These are phyloP conservation scores for Pneumocystis canis DNA, from an alignment of 1,139 yeast genomes.

Conservation along the genomic window DNA sequence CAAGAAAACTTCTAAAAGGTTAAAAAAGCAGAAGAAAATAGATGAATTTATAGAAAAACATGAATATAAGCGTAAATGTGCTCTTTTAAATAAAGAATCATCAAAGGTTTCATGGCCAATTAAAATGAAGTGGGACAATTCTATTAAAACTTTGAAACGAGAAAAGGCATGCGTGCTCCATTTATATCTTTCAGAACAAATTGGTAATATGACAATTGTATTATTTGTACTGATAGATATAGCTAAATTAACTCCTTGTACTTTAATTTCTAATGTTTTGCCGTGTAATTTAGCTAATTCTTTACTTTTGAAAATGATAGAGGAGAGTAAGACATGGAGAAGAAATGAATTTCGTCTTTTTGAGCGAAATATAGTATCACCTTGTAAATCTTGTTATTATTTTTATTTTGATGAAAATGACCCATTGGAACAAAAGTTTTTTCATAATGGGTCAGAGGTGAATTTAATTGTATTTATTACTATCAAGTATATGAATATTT, in stretches of 20 bases:
- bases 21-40: neutral
- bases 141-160: constrained; percentile 14
- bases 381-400: constrained; percentile 35
- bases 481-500: neutral
- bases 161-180: constrained; percentile 10
- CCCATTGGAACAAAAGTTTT: constrained; percentile 22
- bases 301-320: constrained; percentile 30
- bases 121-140: neutral
- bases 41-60: neutral
- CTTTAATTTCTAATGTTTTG: constrained; percentile 37
- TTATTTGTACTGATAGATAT: constrained; percentile 19
- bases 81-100: neutral
- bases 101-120: neutral
- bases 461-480: neutral
- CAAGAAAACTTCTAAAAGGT: neutral
- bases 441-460: constrained; percentile 27
- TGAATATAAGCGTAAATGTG: neutral
- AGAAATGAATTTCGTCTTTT: constrained; percentile 41
- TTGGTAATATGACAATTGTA: neutral
- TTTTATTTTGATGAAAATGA: constrained; percentile 22
- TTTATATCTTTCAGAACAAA: constrained; percentile 20
- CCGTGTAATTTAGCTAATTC: constrained; percentile 35
- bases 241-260: constrained; percentile 31
- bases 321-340: constrained; percentile 29
- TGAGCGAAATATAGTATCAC: constrained; percentile 43